Percentiles rank a stretch among this genome's conserved stretches.
Evolutionary conservation across 345 rosid genomes (phyloP).

Genomic region (Adansonia digitata): DNA sequence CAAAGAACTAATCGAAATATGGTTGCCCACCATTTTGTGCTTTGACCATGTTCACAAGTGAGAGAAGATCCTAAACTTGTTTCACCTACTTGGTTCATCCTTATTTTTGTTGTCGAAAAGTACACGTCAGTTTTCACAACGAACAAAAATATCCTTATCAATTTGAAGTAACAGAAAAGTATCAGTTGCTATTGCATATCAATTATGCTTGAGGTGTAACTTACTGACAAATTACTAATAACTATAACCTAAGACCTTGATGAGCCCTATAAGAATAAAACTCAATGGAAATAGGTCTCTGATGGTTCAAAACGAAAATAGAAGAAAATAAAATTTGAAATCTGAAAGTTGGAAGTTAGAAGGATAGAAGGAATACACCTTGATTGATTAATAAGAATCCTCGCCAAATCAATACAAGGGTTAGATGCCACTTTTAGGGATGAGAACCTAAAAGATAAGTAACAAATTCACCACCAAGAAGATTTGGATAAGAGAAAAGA

Average conservation of each 20-base stretch:
- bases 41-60: conserved; percentile 48
- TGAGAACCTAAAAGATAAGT: no score
- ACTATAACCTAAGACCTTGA: not conserved
- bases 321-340: no score
- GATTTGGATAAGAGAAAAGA: no score
- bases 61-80: conserved; percentile 62
- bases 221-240: not conserved
- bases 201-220: not conserved
- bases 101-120: conserved; percentile 84
- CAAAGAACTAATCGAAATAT: conserved; percentile 63
- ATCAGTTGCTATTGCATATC: not conserved
- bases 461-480: no score
- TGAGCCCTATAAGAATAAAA: no score
- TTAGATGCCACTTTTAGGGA: no score
- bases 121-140: conserved; percentile 51
- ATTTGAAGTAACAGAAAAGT: not conserved
- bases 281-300: no score
- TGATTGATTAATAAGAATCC: no score
- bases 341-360: no score
- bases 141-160: conserved; percentile 48
- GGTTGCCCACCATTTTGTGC: conserved; percentile 64
- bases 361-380: no score
- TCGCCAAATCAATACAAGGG: no score
- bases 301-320: no score
- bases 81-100: conserved; percentile 43